A percentile compares a stretch with the other conserved stretches of the same genome.
These are phyloP conservation scores for Pichia nakasei DNA, from an alignment of 805 yeast genomes.

Conservation along the genomic window DNA sequence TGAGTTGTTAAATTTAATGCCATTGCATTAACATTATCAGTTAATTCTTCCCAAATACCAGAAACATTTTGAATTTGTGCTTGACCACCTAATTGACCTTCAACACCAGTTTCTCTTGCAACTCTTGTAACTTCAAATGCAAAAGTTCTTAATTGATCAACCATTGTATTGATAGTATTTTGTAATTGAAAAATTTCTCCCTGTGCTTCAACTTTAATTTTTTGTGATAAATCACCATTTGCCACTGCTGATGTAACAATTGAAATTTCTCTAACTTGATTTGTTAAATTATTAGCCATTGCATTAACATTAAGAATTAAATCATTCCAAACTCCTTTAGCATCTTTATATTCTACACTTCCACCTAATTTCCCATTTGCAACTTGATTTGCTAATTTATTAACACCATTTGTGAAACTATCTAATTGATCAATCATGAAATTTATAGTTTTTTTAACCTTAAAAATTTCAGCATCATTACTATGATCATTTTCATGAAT, in stretches of 20 bases:
- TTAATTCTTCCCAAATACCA: conserved; percentile 81
- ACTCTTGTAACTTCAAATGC: conserved; percentile 83
- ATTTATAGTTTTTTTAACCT: conserved; percentile 74
- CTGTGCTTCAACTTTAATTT: conserved; percentile 84
- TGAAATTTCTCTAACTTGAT: conserved; percentile 82
- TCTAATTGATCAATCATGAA: conserved; percentile 85
- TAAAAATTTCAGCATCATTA: conserved; percentile 64
- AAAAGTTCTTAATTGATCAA: conserved; percentile 72
- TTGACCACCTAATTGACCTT: conserved; percentile 84
- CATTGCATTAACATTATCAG: conserved; percentile 87
- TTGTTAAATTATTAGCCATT: conserved; percentile 81
- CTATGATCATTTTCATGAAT: conserved; percentile 53
- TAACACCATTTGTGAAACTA: conserved; percentile 72
- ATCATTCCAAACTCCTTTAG: conserved; percentile 82
- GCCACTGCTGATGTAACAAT: conserved; percentile 88
- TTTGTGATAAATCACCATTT: conserved; percentile 71
- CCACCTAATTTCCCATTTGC: conserved; percentile 89
- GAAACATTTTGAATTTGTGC: conserved; percentile 71
- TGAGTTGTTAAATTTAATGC: conserved; percentile 81
- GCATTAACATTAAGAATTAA: conserved; percentile 78
- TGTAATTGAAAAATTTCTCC: conserved; percentile 82
- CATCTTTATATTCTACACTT: conserved; percentile 76
- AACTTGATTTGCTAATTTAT: conserved; percentile 81
- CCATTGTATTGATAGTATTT: conserved; percentile 83
- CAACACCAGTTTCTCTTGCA: conserved; percentile 84